Conservation (phyloP, 2,329 filamentous ascomycete genomes). For the Onygenales sp. region DNA sequence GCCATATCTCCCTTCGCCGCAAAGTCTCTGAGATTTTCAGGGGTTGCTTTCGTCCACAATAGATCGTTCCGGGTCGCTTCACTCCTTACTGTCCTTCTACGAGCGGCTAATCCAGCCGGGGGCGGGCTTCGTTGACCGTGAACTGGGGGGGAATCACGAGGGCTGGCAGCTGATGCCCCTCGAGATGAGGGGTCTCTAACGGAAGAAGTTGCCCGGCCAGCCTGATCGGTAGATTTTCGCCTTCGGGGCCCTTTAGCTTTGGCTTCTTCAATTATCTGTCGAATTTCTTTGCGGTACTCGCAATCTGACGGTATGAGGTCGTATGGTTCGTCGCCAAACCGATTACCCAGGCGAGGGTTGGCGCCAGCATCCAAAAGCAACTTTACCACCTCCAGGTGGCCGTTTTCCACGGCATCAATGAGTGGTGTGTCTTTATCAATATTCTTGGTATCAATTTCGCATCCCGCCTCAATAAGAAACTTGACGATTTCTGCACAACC, state of each 20-base stretch:
- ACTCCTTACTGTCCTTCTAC: conserved; percentile 39
- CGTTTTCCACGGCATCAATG: conserved; percentile 93
- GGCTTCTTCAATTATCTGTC: conserved; percentile 57
- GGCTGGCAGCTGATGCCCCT: conserved; percentile 36
- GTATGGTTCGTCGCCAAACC: conserved; percentile 84
- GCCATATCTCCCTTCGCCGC: conserved; percentile 42
- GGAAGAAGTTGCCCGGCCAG: conserved; percentile 16
- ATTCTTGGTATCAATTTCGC: conserved; percentile 70
- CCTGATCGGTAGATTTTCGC: conserved; percentile 35
- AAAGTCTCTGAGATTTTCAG: conserved; percentile 39
- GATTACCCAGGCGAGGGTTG: conserved; percentile 82
- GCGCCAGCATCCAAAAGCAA: conserved; percentile 77
- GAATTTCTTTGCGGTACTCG: conserved; percentile 73
- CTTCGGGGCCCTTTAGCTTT: conserved; percentile 45
- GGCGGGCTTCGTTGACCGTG: conserved; percentile 29
- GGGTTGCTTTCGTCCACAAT: conserved; percentile 42
- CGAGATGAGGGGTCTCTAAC: conserved; percentile 31
- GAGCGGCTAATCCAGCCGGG: conserved; percentile 16
- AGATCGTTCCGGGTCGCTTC: conserved; percentile 42
- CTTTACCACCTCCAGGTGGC: conserved; percentile 78
- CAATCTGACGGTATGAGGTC: conserved; percentile 68
- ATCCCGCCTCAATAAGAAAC: conserved; percentile 74
- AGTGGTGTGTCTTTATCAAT: conserved; percentile 84
- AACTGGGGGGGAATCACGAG: conserved; percentile 33
- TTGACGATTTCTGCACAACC: conserved; percentile 81